These are phyloP conservation scores for Onygenales sp. DNA, from an alignment of 2,329 filamentous ascomycete species.

Conservation along the genomic window DNA sequence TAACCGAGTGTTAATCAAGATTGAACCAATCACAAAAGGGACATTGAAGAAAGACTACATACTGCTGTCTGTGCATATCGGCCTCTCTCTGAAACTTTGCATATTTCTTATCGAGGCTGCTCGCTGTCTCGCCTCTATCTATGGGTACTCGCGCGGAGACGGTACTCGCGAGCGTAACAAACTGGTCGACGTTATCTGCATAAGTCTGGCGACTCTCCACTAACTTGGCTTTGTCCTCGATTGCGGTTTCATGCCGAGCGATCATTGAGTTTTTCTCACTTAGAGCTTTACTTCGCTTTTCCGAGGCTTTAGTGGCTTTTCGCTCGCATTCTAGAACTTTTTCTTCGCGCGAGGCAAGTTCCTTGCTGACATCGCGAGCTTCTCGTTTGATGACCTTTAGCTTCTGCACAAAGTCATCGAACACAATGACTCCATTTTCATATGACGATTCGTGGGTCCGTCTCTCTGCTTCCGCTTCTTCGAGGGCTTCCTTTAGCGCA, in stretches of 20 bases:
- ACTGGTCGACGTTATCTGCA: constrained; percentile 42
- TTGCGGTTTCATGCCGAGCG: constrained; percentile 41
- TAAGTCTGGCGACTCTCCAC: constrained; percentile 42
- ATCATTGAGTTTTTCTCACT: constrained; percentile 54
- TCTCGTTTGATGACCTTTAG: constrained; percentile 28
- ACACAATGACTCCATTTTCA: constrained; percentile 39
- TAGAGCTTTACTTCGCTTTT: constrained; percentile 46
- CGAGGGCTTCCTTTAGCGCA: constrained; percentile 48
- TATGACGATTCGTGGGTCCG: constrained; percentile 35
- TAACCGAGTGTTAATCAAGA: constrained; percentile 20
- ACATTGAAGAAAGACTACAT: constrained; percentile 12
- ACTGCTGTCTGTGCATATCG: constrained; percentile 44
- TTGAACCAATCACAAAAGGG: neutral
- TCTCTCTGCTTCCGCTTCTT: constrained; percentile 44
- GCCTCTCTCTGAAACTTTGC: constrained; percentile 50
- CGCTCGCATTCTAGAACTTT: constrained; percentile 41
- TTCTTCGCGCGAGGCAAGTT: constrained; percentile 17
- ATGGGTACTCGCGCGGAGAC: constrained; percentile 53
- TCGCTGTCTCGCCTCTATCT: constrained; percentile 53
- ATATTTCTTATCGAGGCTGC: constrained; percentile 40
- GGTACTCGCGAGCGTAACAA: constrained; percentile 44
- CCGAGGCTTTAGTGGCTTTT: constrained; percentile 37
- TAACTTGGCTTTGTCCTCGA: constrained; percentile 36
- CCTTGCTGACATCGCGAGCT: constrained; percentile 9
- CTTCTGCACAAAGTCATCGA: constrained; percentile 32